Percentiles rank a stretch among this genome's conserved stretches.
Evolutionary conservation across 2,329 filamentous ascomycete genomes (phyloP).

Genomic region (Neonectria faginata): DNA sequence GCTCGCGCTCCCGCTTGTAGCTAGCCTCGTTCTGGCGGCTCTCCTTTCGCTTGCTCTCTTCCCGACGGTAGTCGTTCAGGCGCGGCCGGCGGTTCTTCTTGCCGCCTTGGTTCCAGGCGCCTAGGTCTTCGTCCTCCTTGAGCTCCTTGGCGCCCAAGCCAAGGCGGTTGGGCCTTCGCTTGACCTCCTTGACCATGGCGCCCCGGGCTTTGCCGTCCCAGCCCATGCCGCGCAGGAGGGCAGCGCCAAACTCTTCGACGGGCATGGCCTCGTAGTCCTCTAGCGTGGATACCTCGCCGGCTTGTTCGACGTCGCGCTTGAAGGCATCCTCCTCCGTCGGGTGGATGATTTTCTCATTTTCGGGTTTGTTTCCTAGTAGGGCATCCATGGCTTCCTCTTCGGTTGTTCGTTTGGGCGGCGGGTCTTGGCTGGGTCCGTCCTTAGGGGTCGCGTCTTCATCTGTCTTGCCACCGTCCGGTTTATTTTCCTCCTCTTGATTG

Average conservation of each 20-base stretch:
- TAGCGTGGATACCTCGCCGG: constrained; percentile 80
- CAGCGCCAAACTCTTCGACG: constrained; percentile 94
- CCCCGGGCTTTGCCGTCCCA: constrained; percentile 80
- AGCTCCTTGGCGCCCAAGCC: constrained; percentile 91
- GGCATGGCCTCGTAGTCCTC: constrained; percentile 90
- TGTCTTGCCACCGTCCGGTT: constrained; percentile 19
- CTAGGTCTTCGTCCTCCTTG: constrained; percentile 77
- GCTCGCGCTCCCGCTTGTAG: constrained; percentile 60
- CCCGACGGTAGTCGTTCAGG: constrained; percentile 63
- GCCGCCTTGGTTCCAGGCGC: constrained; percentile 81
- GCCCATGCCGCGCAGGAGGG: constrained; percentile 91
- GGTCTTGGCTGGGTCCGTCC: constrained; percentile 22
- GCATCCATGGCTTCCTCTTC: constrained; percentile 73
- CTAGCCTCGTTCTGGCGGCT: constrained; percentile 56
- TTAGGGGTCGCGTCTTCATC: constrained; percentile 18
- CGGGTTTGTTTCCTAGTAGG: constrained; percentile 68
- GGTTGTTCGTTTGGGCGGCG: constrained; percentile 39
- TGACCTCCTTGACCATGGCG: constrained; percentile 69
- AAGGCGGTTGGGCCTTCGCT: constrained; percentile 81
- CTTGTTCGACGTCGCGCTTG: constrained; percentile 73
- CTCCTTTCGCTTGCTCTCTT: constrained; percentile 59
- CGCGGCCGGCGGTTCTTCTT: constrained; percentile 60
- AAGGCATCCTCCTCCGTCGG: constrained; percentile 76
- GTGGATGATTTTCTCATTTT: constrained; percentile 64
- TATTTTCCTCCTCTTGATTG: constrained; percentile 54